These are phyloP conservation scores for Veloboletus limbatus DNA, from an alignment of 1,284 basidiomycete genomes.

Conservation along the genomic window DNA sequence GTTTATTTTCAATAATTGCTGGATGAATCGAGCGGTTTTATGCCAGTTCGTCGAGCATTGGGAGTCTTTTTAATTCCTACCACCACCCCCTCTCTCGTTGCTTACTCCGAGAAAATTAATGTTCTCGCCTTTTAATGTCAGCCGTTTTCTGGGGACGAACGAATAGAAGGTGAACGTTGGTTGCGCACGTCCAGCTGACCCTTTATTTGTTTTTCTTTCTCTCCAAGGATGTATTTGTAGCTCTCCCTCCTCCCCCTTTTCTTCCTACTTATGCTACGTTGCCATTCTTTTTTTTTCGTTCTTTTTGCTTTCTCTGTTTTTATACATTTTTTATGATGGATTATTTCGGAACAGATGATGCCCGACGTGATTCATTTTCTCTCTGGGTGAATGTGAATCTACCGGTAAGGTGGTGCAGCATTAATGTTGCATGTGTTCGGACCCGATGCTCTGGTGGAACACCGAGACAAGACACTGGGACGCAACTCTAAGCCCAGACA, in stretches of 20 bases:
- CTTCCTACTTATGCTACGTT: background rate
- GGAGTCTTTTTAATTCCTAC: background rate
- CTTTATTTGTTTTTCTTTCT: too few species aligned
- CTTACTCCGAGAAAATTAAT: conserved; percentile 10
- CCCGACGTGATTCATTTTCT: too few species aligned
- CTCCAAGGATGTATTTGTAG: conserved; percentile 9
- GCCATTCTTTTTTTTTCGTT: too few species aligned
- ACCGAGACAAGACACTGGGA: conserved; percentile 37
- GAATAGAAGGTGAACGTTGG: conserved; percentile 1
- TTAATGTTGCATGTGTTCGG: conserved; percentile 17
- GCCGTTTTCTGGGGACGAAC: background rate
- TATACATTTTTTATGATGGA: conserved; percentile 19
- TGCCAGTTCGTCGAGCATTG: background rate
- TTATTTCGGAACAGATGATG: background rate
- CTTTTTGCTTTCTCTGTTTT: conserved; percentile 2
- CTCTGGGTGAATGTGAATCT: too few species aligned
- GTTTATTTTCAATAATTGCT: conserved; percentile 79
- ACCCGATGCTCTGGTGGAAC: conserved; percentile 26
- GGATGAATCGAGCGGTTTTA: background rate
- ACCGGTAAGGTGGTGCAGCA: too few species aligned
- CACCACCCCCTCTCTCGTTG: background rate
- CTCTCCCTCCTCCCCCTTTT: too few species aligned
- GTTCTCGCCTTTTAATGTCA: conserved; percentile 11
- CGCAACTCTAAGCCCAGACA: conserved; percentile 41
- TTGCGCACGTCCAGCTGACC: background rate